Percentiles rank a stretch among this genome's conserved stretches.
Conservation (phyloP, 108 stramenopile genomes). For the Asterionellopsis glacialis region DNA sequence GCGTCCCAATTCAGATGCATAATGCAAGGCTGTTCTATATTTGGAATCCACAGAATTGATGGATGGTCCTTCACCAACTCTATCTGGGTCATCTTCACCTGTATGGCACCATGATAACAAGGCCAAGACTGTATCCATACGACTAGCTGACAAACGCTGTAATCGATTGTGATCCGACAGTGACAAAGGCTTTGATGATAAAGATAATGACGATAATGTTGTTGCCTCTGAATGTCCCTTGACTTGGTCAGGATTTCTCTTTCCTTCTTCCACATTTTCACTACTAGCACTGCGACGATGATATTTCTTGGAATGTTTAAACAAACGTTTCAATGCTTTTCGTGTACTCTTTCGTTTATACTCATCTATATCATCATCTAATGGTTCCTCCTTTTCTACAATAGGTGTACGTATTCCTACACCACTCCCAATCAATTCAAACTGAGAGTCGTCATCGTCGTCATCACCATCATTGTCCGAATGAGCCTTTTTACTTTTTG, state of each 20-base stretch:
- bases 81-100: constrained; percentile 8
- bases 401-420: not conserved
- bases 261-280: no score
- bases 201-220: no score
- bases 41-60: constrained; percentile 43
- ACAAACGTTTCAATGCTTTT: not conserved
- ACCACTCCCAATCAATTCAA: constrained; percentile 14
- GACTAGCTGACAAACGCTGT: constrained; percentile 2
- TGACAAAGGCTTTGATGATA: not conserved
- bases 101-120: constrained; percentile 32
- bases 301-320: not conserved
- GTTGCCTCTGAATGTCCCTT: constrained; percentile 1
- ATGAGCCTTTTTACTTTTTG: not conserved
- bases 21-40: constrained; percentile 47
- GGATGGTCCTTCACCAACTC: constrained; percentile 24
- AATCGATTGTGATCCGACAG: not conserved
- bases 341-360: not conserved
- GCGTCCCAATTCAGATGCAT: constrained; percentile 48
- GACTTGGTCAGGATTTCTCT: constrained; percentile 1
- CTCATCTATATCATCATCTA: not conserved
- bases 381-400: not conserved
- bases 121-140: constrained; percentile 28
- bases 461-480: not conserved
- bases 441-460: not conserved
- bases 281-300: no score